Base-by-base conservation (phyloP, 176 grass and related monocot species). In the Puccinellia tenuiflora region DNA sequence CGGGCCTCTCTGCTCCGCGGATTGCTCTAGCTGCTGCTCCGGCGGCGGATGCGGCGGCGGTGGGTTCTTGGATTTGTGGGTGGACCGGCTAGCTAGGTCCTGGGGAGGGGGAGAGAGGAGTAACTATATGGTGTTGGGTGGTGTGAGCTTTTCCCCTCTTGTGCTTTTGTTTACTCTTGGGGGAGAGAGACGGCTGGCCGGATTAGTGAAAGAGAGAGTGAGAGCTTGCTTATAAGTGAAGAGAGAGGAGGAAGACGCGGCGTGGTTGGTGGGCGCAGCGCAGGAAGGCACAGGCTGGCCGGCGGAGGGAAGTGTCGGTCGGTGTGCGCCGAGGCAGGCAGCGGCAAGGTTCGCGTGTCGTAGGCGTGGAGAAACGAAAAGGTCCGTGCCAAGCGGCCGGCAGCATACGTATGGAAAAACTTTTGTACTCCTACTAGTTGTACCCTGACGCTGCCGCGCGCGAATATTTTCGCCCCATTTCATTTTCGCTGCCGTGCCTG, bases 201-300 rank as follows among this genome's bases (percentile, higher is more conserved):
- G 71, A 74, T 63, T 48, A 33, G 71, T 6, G 64, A 65, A 34
- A 33, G 86, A 60, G 37, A n/a, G 39, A 53, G 77, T 14, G 86
- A 54, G 68, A 88, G 65, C 73, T 83, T 86, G 88, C 79, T 86
- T 86, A 86, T 50, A 86, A 90, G 65, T 48, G 84, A 90, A 82
- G 78, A 85, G 77, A 85, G 70, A 68, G 68, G 65, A 34, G 59
- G 85, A 45, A 59, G 39, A 78, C 79, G 88, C 73, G 78, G 61
- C 11, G 77, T 34, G 66, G 81, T 79, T 68, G 67, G 74, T 73
- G 86, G 33, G 30, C 53, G 15, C 57, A 25, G 33, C 1, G 60
- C 42, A 11, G 40, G 76, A 29, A 21, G 33, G 75, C 81, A 84
- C 86, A 84, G 81, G 68, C 76, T 84, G 87, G 82, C 77, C 33